phyloP scores from a whole-genome alignment of 805 yeast species.

The Lipomyces lipofer region DNA sequence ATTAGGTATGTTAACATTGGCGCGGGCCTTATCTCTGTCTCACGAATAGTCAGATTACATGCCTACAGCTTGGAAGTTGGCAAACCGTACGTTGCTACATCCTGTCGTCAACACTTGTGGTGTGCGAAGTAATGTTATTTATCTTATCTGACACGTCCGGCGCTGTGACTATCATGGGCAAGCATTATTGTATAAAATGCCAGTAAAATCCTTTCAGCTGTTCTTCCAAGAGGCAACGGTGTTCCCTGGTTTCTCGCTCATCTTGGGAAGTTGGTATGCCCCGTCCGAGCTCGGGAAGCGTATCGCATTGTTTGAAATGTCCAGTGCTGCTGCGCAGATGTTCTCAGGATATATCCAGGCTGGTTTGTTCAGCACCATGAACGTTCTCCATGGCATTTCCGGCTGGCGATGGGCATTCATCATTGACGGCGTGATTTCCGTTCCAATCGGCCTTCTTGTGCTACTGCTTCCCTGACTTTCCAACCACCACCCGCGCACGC shows the following conservation, averaged over 20 bases:
- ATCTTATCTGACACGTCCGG: too few relatives aligned
- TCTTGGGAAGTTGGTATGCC: conserved; percentile 57
- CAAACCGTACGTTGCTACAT: too few relatives aligned
- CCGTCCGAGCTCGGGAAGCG: conserved; percentile 51
- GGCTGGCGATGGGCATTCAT: conserved; percentile 62
- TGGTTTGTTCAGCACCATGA: conserved; percentile 41
- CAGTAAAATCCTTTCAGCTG: too few relatives aligned
- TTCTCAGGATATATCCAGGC: conserved; percentile 56
- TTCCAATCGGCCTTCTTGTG: conserved; percentile 44
- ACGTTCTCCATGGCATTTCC: conserved; percentile 33
- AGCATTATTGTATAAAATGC: too few relatives aligned
- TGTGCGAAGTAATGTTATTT: too few relatives aligned
- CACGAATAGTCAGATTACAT: too few relatives aligned
- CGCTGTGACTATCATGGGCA: too few relatives aligned
- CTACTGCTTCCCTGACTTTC: conserved; percentile 14
- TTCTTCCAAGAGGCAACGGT: conserved; percentile 75
- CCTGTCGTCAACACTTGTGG: too few relatives aligned
- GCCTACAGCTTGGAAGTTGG: too few relatives aligned
- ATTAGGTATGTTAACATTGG: too few relatives aligned
- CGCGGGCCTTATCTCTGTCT: too few relatives aligned
- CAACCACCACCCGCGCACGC: conserved; percentile 9
- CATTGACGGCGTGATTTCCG: conserved; percentile 55
- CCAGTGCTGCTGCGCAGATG: conserved; percentile 52
- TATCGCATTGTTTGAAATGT: conserved; percentile 40
- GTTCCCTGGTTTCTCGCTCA: conserved; percentile 48